Percentiles rank a stretch among this genome's conserved stretches.
Evolutionary conservation across 192 early-diverging fungal genomes (phyloP).

Genomic region (Coemansia sp.): DNA sequence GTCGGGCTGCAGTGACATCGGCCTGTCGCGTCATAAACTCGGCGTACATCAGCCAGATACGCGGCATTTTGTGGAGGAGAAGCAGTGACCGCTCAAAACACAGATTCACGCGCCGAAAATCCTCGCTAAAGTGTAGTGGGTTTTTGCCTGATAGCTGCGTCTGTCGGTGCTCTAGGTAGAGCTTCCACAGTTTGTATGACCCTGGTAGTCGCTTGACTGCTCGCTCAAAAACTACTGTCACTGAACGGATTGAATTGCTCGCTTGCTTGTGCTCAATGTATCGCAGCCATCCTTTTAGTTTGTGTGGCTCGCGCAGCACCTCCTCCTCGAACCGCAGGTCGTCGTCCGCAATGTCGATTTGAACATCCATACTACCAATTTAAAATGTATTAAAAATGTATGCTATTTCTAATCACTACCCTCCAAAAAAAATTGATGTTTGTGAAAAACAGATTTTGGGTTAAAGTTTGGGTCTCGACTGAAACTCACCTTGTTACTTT

Average conservation of each 20-base stretch:
- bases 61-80: slow-evolving; percentile 95
- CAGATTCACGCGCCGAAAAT: slow-evolving; percentile 68
- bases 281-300: slow-evolving; percentile 81
- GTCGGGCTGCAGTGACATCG: slow-evolving; percentile 68
- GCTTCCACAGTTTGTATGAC: slow-evolving; percentile 96
- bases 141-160: slow-evolving; percentile 52
- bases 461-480: too few relatives aligned
- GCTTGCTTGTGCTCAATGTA: slow-evolving; percentile 87
- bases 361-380: background rate
- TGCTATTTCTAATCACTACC: too few relatives aligned
- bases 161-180: slow-evolving; percentile 75
- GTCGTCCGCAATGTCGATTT: slow-evolving; percentile 23
- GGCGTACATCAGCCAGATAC: slow-evolving; percentile 88
- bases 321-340: slow-evolving; percentile 70
- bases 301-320: slow-evolving; percentile 66
- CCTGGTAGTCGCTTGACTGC: slow-evolving; percentile 87
- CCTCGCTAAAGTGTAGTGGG: slow-evolving; percentile 59
- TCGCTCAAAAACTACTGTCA: slow-evolving; percentile 83
- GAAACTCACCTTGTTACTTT: too few relatives aligned
- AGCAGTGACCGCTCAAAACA: slow-evolving; percentile 90
- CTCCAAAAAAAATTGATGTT: background rate
- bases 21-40: slow-evolving; percentile 70
- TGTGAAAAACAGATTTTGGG: too few relatives aligned
- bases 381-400: too few relatives aligned
- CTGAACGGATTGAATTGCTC: slow-evolving; percentile 32